Conservation (phyloP, 1,284 basidiomycete genomes). For the Xanthoconium separans region DNA sequence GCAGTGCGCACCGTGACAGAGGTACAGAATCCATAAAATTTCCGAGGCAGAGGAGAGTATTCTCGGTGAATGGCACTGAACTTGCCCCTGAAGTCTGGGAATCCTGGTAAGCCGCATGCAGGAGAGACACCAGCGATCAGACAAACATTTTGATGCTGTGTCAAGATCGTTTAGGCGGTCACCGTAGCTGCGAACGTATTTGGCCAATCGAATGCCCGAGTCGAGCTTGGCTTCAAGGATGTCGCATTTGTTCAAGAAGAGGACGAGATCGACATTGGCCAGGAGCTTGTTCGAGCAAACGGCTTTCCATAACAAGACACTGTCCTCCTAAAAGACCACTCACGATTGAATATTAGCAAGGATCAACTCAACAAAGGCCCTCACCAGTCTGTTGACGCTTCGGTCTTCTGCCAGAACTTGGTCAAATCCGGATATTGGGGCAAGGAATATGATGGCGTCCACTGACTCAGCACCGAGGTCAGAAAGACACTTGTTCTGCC, state of each 20-base stretch:
- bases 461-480: constrained; percentile 36
- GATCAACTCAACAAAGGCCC: constrained; percentile 23
- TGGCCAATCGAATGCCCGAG: constrained; percentile 57
- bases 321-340: constrained; percentile 59
- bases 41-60: constrained; percentile 70
- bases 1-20: constrained; percentile 58
- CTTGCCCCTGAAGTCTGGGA: constrained; percentile 67
- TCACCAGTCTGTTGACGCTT: constrained; percentile 66
- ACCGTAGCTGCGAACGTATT: constrained; percentile 73
- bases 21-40: constrained; percentile 78
- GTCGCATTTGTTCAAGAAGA: constrained; percentile 82
- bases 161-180: constrained; percentile 72
- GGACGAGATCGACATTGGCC: constrained; percentile 67
- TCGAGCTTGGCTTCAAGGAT: constrained; percentile 65
- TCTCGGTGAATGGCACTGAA: constrained; percentile 77
- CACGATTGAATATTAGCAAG: neutral
- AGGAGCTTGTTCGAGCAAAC: constrained; percentile 74
- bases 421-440: constrained; percentile 78
- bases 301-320: constrained; percentile 77
- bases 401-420: constrained; percentile 71
- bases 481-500: constrained; percentile 1
- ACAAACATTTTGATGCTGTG: constrained; percentile 65
- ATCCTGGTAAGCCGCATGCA: neutral
- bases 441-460: constrained; percentile 78
- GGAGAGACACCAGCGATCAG: neutral